A percentile compares a stretch with the other conserved stretches of the same genome.
Evolutionary conservation across 2,329 filamentous ascomycete genomes (phyloP).

Genomic region (Fusarium irregulare): DNA sequence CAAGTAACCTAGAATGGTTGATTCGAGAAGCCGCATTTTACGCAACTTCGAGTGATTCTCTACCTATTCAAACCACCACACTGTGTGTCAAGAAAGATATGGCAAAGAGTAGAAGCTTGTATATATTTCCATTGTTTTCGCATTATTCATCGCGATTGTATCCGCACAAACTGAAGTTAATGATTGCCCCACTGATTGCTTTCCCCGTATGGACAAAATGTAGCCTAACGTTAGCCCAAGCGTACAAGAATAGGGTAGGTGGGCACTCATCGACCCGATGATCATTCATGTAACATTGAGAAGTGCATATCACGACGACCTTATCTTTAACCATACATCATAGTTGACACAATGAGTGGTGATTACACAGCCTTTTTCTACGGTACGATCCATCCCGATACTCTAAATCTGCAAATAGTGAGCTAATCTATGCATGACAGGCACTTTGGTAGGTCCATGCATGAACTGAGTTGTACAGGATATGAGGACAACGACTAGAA

Average conservation of each 20-base stretch:
- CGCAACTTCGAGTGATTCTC: neutral
- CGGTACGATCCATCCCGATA: conserved; percentile 52
- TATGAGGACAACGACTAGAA: neutral
- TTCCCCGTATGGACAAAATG: neutral
- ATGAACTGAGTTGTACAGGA: neutral
- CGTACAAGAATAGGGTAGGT: conserved; percentile 23
- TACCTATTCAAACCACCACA: neutral
- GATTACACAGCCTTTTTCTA: conserved; percentile 67
- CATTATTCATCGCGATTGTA: neutral
- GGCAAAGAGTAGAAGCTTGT: neutral
- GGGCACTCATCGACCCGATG: neutral
- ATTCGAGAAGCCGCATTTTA: neutral
- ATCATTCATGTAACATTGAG: neutral
- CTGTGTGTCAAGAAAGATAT: neutral
- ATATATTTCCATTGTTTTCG: neutral
- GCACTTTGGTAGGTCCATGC: conserved; percentile 50
- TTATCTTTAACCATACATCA: neutral
- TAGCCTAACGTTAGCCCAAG: neutral
- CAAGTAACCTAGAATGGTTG: neutral
- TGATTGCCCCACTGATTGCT: conserved; percentile 27
- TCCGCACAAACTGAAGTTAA: neutral
- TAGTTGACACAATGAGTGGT: conserved; percentile 53
- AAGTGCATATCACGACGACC: neutral
- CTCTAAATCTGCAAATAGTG: neutral
- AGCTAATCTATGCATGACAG: conserved; percentile 25